These are phyloP conservation scores for Diophrys appendiculata DNA, from an alignment of 73 alveolate genomes.

Conservation along the genomic window DNA sequence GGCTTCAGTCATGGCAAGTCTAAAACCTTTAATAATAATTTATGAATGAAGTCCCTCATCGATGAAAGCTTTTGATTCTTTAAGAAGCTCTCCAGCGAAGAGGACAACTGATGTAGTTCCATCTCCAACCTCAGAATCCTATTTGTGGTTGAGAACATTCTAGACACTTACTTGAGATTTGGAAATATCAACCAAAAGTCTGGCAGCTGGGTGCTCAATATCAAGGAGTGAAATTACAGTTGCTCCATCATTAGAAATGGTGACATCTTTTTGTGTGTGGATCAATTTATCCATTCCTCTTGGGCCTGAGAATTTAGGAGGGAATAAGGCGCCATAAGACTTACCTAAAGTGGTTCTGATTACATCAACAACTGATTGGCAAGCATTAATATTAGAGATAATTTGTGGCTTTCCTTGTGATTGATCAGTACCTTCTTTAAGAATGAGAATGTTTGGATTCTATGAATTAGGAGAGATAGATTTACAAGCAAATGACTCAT, in stretches of 20 bases:
- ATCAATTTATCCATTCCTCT: slow-evolving; percentile 98
- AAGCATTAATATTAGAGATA: slow-evolving; percentile 73
- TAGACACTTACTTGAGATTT: slow-evolving; percentile 67
- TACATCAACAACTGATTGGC: slow-evolving; percentile 90
- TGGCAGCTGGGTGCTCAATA: slow-evolving; percentile 99
- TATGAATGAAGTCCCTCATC: slow-evolving; percentile 96
- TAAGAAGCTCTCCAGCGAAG: slow-evolving; percentile 94
- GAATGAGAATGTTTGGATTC: slow-evolving; percentile 52
- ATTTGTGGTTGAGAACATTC: background rate
- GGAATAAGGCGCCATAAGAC: background rate
- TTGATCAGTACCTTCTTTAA: slow-evolving; percentile 63
- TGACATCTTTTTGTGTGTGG: slow-evolving; percentile 75
- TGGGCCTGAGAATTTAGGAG: slow-evolving; percentile 67
- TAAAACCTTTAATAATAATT: slow-evolving; percentile 88
- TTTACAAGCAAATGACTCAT: slow-evolving; percentile 51
- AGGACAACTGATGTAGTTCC: slow-evolving; percentile 96
- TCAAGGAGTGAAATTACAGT: slow-evolving; percentile 90
- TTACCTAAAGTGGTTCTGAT: slow-evolving; percentile 81
- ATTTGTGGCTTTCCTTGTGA: slow-evolving; percentile 55
- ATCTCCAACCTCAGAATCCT: slow-evolving; percentile 97
- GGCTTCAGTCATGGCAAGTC: slow-evolving; percentile 76
- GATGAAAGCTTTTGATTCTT: slow-evolving; percentile 88
- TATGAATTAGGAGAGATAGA: slow-evolving; percentile 9
- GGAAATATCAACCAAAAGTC: slow-evolving; percentile 94
- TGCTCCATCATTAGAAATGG: slow-evolving; percentile 98